Evolutionary conservation across 768 basidiomycete species (phyloP).

Genomic region (Gloeopeniophorella convolvens): DNA sequence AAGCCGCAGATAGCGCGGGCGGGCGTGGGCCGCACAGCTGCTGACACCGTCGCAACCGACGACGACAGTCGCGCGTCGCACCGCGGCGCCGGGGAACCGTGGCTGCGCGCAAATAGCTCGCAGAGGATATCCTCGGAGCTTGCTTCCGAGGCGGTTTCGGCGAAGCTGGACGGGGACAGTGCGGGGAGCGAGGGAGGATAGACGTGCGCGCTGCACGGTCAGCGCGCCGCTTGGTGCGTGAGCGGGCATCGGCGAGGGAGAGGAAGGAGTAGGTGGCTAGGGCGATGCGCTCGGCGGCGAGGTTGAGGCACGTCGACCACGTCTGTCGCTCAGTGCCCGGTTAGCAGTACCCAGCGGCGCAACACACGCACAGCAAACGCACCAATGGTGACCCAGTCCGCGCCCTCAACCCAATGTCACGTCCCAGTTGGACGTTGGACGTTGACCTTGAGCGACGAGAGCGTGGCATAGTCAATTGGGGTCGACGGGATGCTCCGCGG

Average conservation of each 20-base stretch:
- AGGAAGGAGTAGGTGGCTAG: conserved; percentile 52
- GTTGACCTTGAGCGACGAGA: too few relatives aligned
- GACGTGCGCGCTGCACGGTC: conserved; percentile 35
- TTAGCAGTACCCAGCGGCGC: too few relatives aligned
- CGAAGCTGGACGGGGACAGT: too few relatives aligned
- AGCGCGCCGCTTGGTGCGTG: conserved; percentile 40
- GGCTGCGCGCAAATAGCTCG: conserved; percentile 90
- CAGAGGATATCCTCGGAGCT: conserved; percentile 76
- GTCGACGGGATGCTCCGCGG: too few relatives aligned
- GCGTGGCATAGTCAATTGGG: too few relatives aligned
- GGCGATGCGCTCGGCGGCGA: conserved; percentile 60
- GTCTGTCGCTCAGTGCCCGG: too few relatives aligned
- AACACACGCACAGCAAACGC: too few relatives aligned
- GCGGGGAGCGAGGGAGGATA: neutral
- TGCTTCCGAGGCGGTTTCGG: conserved; percentile 30
- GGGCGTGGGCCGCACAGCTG: conserved; percentile 92
- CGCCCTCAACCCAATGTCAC: too few relatives aligned
- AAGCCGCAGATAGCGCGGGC: conserved; percentile 67
- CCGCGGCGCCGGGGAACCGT: conserved; percentile 82
- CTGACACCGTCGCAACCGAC: conserved; percentile 97
- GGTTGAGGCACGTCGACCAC: too few relatives aligned
- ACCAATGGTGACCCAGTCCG: too few relatives aligned
- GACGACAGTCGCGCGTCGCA: conserved; percentile 69
- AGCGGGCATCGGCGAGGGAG: conserved; percentile 51
- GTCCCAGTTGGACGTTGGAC: too few relatives aligned